Evolutionary conservation across 192 early-diverging fungal genomes (phyloP).

Genomic region (Entomortierella chlamydospora): DNA sequence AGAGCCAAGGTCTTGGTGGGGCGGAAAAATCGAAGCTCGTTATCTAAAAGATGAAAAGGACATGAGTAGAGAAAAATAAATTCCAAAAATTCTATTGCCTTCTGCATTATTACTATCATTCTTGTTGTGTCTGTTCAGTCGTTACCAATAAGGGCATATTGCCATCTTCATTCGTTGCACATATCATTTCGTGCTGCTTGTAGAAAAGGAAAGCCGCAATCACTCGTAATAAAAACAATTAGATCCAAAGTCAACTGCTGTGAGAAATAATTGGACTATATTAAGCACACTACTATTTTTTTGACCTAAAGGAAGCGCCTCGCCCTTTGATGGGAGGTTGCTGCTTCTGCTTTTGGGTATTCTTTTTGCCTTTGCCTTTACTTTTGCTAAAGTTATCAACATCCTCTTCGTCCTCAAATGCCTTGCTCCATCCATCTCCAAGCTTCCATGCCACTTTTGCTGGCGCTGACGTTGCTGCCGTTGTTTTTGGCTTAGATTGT

Average conservation of each 20-base stretch:
- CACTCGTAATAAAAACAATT: no score
- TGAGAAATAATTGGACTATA: no score
- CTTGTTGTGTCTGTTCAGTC: background rate
- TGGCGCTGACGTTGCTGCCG: background rate
- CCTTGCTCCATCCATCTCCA: conserved; percentile 8
- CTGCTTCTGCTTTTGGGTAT: conserved; percentile 1
- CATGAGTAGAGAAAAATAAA: conserved; percentile 9
- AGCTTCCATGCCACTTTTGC: conserved; percentile 8
- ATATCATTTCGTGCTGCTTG: no score
- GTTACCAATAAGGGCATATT: background rate
- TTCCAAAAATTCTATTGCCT: background rate
- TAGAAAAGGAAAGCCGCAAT: no score
- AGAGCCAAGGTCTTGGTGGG: conserved; percentile 18
- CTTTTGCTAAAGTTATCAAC: background rate
- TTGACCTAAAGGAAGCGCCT: background rate
- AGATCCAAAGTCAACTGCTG: no score
- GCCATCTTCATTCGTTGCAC: no score
- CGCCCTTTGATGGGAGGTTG: background rate
- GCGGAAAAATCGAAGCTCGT: conserved; percentile 13
- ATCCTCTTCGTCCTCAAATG: conserved; percentile 6
- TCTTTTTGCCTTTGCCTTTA: background rate
- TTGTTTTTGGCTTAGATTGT: background rate
- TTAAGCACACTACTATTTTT: background rate
- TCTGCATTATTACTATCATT: no score
- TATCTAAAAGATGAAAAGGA: conserved; percentile 5